Evolutionary conservation across 768 basidiomycete species (phyloP).

Genomic region (Inosperma sp.): DNA sequence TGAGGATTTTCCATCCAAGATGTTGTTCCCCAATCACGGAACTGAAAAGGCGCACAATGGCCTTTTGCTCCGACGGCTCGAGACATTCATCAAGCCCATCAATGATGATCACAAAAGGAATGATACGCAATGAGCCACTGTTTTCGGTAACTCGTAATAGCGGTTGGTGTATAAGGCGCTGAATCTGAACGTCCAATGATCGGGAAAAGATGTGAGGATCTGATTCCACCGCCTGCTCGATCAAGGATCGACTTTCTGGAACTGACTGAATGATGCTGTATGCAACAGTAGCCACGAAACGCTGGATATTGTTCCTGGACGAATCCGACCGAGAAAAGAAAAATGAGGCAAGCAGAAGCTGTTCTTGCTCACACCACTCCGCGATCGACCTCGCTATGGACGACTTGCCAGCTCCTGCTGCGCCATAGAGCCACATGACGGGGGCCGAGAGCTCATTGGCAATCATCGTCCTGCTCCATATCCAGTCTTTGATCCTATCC

Average conservation of each 20-base stretch:
- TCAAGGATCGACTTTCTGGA: constrained; percentile 2
- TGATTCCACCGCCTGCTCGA: constrained; percentile 4
- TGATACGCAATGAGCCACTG: background rate
- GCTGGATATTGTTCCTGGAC: constrained; percentile 20
- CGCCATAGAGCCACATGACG: constrained; percentile 18
- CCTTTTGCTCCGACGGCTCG: constrained; percentile 3
- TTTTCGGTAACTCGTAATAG: background rate
- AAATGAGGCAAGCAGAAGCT: constrained; percentile 25
- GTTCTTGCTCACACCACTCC: constrained; percentile 15
- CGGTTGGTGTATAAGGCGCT: constrained; percentile 3
- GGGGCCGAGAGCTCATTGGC: background rate
- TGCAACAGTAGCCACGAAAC: constrained; percentile 28
- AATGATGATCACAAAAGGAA: constrained; percentile 16
- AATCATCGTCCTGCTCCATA: background rate
- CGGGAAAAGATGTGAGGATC: constrained; percentile 11
- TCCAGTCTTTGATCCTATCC: background rate
- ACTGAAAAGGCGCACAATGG: background rate
- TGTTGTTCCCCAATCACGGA: background rate
- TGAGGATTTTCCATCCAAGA: constrained; percentile 7
- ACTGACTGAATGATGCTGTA: constrained; percentile 20
- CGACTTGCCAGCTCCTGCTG: constrained; percentile 23
- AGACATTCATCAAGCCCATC: constrained; percentile 26
- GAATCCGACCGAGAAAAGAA: constrained; percentile 31
- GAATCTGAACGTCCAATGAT: constrained; percentile 5
- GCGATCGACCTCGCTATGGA: constrained; percentile 24